A percentile compares a stretch with the other conserved stretches of the same genome.
Evolutionary conservation across 345 rosid genomes (phyloP).

Genomic region (Tarenaya hassleriana): DNA sequence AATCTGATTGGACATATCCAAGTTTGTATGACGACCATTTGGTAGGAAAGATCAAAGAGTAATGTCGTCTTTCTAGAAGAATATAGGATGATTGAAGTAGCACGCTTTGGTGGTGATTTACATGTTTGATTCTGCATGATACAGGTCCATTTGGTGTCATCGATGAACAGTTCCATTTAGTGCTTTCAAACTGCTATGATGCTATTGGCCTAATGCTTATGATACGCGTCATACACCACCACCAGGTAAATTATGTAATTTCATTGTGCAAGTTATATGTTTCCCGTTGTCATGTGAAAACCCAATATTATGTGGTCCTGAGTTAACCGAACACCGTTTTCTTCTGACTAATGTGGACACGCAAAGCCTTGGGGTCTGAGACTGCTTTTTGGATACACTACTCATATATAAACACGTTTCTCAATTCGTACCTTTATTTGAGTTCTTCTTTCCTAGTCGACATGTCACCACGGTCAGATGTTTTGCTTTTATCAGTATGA

Average conservation of each 20-base stretch:
- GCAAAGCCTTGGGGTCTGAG: too few species aligned
- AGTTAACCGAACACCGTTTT: too few species aligned
- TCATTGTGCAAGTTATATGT: too few species aligned
- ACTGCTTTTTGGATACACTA: slow-evolving; percentile 8
- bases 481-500: slow-evolving; percentile 12
- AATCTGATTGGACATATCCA: slow-evolving; percentile 4
- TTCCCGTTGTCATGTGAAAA: background rate
- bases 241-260: slow-evolving; percentile 55
- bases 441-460: slow-evolving; percentile 4
- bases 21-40: slow-evolving; percentile 1
- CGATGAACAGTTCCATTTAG: slow-evolving; percentile 81
- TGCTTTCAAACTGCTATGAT: slow-evolving; percentile 86
- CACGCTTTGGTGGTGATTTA: background rate
- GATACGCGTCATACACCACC: slow-evolving; percentile 93
- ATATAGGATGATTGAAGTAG: slow-evolving; percentile 14
- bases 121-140: slow-evolving; percentile 4
- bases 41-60: slow-evolving; percentile 1
- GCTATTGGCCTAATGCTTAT: slow-evolving; percentile 97
- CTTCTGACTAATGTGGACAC: too few species aligned
- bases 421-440: slow-evolving; percentile 3
- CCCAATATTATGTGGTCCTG: slow-evolving; percentile 13
- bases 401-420: background rate
- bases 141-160: slow-evolving; percentile 97
- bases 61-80: slow-evolving; percentile 2
- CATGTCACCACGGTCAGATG: too few species aligned